Evolutionary conservation across 1,139 yeast genomes (phyloP).

Genomic region (Entelexis paramagnoliae): DNA sequence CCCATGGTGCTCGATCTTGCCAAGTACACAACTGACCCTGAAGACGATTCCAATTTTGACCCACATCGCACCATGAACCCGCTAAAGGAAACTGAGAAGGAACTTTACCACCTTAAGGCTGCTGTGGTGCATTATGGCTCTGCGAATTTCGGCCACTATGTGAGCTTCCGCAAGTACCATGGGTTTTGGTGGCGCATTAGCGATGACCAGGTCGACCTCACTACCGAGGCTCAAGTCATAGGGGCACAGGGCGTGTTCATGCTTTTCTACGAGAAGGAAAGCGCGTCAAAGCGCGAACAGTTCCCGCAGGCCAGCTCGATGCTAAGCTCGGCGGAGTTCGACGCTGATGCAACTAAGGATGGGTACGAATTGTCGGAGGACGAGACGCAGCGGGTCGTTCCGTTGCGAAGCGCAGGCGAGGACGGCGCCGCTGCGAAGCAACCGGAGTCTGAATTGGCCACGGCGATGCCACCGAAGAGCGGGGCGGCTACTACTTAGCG

Average conservation of each 20-base stretch:
- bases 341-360: neutral
- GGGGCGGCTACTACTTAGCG: slow-evolving; percentile 1
- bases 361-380: neutral
- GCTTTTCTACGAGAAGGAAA: slow-evolving; percentile 61
- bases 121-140: slow-evolving; percentile 89
- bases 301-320: neutral
- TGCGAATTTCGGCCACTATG: slow-evolving; percentile 90
- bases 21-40: slow-evolving; percentile 59
- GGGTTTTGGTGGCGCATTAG: slow-evolving; percentile 93
- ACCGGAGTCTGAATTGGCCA: neutral
- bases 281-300: slow-evolving; percentile 7
- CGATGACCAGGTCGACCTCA: slow-evolving; percentile 76
- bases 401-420: too few species aligned
- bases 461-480: neutral
- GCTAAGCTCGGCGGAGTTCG: neutral
- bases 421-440: neutral
- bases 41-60: slow-evolving; percentile 52
- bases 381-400: neutral
- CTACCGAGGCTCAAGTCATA: slow-evolving; percentile 68
- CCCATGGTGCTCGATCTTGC: slow-evolving; percentile 56
- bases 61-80: slow-evolving; percentile 57
- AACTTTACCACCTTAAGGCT: slow-evolving; percentile 57
- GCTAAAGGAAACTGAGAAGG: neutral
- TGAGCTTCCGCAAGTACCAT: slow-evolving; percentile 60
- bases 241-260: slow-evolving; percentile 81